A percentile compares a stretch with the other conserved stretches of the same genome.
phyloP scores from a whole-genome alignment of 805 yeast genomes.

The Kregervanrija delftensis region DNA sequence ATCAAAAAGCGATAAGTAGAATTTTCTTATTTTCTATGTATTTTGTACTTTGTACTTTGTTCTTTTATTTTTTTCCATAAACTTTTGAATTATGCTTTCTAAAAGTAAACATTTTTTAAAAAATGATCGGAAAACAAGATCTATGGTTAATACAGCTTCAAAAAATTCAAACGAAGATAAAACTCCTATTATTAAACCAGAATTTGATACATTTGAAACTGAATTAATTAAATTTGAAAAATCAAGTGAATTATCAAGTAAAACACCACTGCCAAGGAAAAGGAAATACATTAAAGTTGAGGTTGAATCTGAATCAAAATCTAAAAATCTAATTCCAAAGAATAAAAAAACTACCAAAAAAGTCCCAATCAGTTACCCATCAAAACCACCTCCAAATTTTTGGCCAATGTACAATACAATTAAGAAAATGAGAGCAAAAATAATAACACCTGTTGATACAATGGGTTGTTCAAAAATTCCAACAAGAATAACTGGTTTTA shows the following conservation, averaged over 20 bases:
- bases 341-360: constrained; percentile 7
- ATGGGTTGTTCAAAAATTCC: constrained; percentile 76
- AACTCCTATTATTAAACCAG: background rate
- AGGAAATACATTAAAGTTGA: background rate
- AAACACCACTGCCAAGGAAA: no score
- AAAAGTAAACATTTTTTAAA: no score
- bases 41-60: no score
- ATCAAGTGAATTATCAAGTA: background rate
- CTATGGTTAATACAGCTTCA: no score
- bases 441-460: constrained; percentile 79
- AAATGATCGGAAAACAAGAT: no score
- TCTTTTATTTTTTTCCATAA: no score
- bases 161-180: no score
- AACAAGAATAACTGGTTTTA: constrained; percentile 31
- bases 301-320: background rate
- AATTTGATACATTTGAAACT: background rate
- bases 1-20: no score
- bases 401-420: constrained; percentile 50
- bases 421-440: constrained; percentile 56
- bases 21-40: no score
- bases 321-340: background rate
- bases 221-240: background rate
- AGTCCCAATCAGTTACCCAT: constrained; percentile 10
- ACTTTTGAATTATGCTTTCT: no score
- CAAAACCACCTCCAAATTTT: constrained; percentile 34